A percentile compares a stretch with the other conserved stretches of the same genome.
Conservation (phyloP, 2,329 filamentous ascomycete genomes). For the Bipolaris sorokiniana region DNA sequence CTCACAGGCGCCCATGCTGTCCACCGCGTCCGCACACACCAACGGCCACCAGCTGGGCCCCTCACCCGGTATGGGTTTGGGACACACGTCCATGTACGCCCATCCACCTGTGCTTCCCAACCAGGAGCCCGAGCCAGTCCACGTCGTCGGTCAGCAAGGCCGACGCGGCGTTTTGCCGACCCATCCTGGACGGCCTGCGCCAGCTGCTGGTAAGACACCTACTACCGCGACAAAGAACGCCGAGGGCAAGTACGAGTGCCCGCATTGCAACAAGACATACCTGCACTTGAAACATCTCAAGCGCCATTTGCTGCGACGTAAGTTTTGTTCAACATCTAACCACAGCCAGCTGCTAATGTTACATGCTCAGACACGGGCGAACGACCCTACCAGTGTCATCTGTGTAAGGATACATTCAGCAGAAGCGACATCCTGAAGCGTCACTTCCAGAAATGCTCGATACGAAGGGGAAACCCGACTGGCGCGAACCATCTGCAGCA, state of each 20-base stretch:
- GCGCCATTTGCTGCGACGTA: constrained; percentile 92
- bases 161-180: constrained; percentile 90
- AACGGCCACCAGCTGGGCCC: constrained; percentile 45
- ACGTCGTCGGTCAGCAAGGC: constrained; percentile 94
- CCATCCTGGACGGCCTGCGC: constrained; percentile 82
- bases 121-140: constrained; percentile 69
- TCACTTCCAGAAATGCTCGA: constrained; percentile 98
- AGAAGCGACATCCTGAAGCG: constrained; percentile 98
- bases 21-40: constrained; percentile 43
- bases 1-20: constrained; percentile 44
- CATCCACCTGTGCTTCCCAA: constrained; percentile 47
- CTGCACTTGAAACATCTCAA: constrained; percentile 97
- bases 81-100: constrained; percentile 47
- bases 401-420: constrained; percentile 97
- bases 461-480: constrained; percentile 92
- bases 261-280: constrained; percentile 98
- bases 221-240: constrained; percentile 93
- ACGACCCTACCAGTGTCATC: constrained; percentile 95
- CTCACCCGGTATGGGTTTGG: constrained; percentile 48
- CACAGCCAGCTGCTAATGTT: constrained; percentile 42
- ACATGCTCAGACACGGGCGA: constrained; percentile 83
- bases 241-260: constrained; percentile 97
- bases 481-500: constrained; percentile 94
- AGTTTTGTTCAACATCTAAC: constrained; percentile 56
- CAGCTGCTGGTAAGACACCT: constrained; percentile 78